These are phyloP conservation scores for Hirschfeldia incana DNA, from an alignment of 345 rosid species.

Conservation along the genomic window DNA sequence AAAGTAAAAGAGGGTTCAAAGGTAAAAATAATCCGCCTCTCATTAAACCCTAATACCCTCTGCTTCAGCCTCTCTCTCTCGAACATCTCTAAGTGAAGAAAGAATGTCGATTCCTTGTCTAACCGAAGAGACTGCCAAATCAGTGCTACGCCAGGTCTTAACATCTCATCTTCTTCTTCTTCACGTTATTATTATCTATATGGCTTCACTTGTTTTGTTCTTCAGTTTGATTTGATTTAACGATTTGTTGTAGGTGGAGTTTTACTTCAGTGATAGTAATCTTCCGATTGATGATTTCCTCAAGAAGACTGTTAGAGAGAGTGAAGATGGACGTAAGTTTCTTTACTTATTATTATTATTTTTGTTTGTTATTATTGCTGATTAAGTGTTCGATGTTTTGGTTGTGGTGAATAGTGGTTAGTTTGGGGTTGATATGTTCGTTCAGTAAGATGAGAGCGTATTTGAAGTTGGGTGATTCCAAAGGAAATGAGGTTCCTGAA, in stretches of 20 bases:
- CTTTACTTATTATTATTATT: too few species aligned
- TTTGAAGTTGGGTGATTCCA: conserved; percentile 62
- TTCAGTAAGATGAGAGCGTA: conserved; percentile 86
- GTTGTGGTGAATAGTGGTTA: conserved; percentile 62
- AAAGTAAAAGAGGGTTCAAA: neutral
- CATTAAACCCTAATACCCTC: conserved; percentile 36
- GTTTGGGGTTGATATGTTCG: conserved; percentile 86
- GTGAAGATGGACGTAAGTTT: conserved; percentile 76
- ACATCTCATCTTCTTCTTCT: neutral
- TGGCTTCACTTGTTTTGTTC: neutral
- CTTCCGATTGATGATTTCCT: conserved; percentile 81
- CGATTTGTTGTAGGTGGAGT: conserved; percentile 61
- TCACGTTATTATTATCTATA: neutral
- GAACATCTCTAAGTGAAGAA: neutral
- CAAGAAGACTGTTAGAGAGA: conserved; percentile 57
- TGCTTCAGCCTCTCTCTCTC: neutral
- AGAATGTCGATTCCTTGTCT: conserved; percentile 59
- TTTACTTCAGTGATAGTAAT: conserved; percentile 94
- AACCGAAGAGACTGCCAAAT: conserved; percentile 61
- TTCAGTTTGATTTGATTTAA: neutral
- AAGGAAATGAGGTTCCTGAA: conserved; percentile 74
- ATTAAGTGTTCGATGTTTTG: conserved; percentile 33
- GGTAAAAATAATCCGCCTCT: neutral
- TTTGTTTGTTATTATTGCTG: neutral
- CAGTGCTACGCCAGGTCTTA: conserved; percentile 82